Conservation (phyloP, 2,329 filamentous ascomycete species). For the Thelonectria olida region DNA sequence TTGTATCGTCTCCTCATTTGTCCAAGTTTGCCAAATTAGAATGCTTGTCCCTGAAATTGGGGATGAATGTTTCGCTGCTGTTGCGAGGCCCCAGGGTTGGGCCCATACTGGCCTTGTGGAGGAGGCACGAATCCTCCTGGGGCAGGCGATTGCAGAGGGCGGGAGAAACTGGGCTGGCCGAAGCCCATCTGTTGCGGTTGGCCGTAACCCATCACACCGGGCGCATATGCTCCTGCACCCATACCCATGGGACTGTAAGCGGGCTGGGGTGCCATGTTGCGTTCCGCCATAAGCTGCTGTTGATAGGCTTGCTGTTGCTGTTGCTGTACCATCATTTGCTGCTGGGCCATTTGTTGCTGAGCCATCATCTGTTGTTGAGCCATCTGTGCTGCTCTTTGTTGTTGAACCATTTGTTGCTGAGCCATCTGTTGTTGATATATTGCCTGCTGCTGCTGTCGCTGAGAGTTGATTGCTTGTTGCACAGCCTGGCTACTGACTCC, state of each 20-base stretch:
- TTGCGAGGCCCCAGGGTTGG: slow-evolving; percentile 30
- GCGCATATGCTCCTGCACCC: slow-evolving; percentile 32
- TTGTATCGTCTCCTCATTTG: background rate
- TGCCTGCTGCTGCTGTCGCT: slow-evolving; percentile 35
- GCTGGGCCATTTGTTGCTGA: slow-evolving; percentile 33
- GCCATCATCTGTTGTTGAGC: slow-evolving; percentile 22
- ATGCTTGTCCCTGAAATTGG: slow-evolving; percentile 50
- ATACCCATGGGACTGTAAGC: slow-evolving; percentile 38
- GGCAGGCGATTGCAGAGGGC: slow-evolving; percentile 44
- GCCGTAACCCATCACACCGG: slow-evolving; percentile 33
- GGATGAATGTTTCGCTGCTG: slow-evolving; percentile 36
- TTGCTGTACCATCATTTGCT: slow-evolving; percentile 22
- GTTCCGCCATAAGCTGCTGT: slow-evolving; percentile 39
- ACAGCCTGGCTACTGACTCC: slow-evolving; percentile 23
- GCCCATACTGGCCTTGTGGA: slow-evolving; percentile 43
- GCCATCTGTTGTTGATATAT: slow-evolving; percentile 48
- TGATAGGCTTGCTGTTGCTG: slow-evolving; percentile 36
- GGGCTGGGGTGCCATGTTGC: slow-evolving; percentile 35
- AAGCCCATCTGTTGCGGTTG: slow-evolving; percentile 33
- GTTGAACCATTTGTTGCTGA: slow-evolving; percentile 59
- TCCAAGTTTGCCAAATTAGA: slow-evolving; percentile 33
- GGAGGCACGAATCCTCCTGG: slow-evolving; percentile 42
- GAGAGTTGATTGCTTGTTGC: slow-evolving; percentile 42
- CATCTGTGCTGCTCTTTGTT: slow-evolving; percentile 44
- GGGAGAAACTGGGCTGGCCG: slow-evolving; percentile 43